A percentile compares a stretch with the other conserved stretches of the same genome.
phyloP scores from a whole-genome alignment of 208 protist species.

The Trypanosoma cruzi region DNA sequence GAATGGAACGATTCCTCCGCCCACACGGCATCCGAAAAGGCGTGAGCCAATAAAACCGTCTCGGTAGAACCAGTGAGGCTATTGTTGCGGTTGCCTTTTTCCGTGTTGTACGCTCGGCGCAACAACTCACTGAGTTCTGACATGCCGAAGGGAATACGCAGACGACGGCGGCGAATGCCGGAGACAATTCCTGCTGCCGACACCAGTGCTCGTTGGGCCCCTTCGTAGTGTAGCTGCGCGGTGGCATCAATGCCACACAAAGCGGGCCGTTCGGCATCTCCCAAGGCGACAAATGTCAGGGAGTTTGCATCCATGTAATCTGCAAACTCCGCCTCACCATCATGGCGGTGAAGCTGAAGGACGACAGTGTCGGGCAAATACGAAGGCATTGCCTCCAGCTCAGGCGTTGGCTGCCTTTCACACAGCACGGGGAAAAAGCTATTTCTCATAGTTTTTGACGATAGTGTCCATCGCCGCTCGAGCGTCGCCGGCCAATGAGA shows the following conservation, averaged over 20 bases:
- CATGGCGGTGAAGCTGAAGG: constrained; percentile 84
- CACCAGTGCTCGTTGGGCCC: constrained; percentile 70
- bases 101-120: constrained; percentile 87
- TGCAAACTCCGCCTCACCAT: constrained; percentile 56
- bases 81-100: constrained; percentile 84
- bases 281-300: constrained; percentile 81
- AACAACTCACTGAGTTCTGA: constrained; percentile 91
- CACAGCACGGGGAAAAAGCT: constrained; percentile 77
- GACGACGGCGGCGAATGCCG: constrained; percentile 89
- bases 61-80: constrained; percentile 71
- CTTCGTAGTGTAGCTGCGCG: constrained; percentile 73
- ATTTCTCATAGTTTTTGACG: constrained; percentile 72
- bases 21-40: constrained; percentile 77
- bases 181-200: constrained; percentile 86
- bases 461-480: constrained; percentile 60
- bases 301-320: constrained; percentile 86
- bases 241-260: constrained; percentile 82
- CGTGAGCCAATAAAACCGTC: constrained; percentile 83
- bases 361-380: constrained; percentile 88
- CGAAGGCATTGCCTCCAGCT: constrained; percentile 82
- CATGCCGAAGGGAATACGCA: constrained; percentile 93
- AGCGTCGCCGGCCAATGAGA: constrained; percentile 63
- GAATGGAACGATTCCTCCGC: constrained; percentile 90
- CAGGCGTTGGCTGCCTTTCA: constrained; percentile 75
- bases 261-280: constrained; percentile 85